Percentiles rank a stretch among this genome's conserved stretches.
phyloP scores from a whole-genome alignment of 2,329 filamentous ascomycete species.

The Drechslerella coelobrocha region DNA sequence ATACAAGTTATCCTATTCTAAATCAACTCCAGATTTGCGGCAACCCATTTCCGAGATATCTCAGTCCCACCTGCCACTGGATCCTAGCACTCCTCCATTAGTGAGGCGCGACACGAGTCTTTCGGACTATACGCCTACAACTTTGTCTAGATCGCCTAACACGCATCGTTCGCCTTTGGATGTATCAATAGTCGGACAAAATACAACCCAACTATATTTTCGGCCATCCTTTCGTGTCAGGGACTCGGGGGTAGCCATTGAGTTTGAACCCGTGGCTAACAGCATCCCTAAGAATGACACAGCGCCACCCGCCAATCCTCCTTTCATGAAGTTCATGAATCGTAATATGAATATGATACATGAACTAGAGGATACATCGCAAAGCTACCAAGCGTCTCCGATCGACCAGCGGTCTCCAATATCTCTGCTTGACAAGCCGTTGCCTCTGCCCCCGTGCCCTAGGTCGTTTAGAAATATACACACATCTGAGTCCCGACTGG shows the following conservation, averaged over 20 bases:
- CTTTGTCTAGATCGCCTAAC: background rate
- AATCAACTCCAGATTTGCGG: slow-evolving; percentile 29
- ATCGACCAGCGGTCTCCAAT: slow-evolving; percentile 8
- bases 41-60: slow-evolving; percentile 8
- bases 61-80: slow-evolving; percentile 15
- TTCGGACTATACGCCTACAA: background rate
- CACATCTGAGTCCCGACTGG: slow-evolving; percentile 11
- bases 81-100: background rate
- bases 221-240: slow-evolving; percentile 27
- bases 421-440: slow-evolving; percentile 33
- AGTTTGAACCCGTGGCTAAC: slow-evolving; percentile 23
- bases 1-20: slow-evolving; percentile 3
- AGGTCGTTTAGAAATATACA: slow-evolving; percentile 22
- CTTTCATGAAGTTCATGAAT: background rate
- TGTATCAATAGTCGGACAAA: no score
- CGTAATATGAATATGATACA: slow-evolving; percentile 10
- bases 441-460: slow-evolving; percentile 28
- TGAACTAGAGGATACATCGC: slow-evolving; percentile 41
- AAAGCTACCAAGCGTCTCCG: slow-evolving; percentile 8
- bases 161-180: background rate
- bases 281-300: background rate
- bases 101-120: background rate
- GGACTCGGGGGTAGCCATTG: slow-evolving; percentile 28
- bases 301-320: background rate
- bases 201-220: slow-evolving; percentile 21